These are phyloP conservation scores for Pelargonium nanum DNA, from an alignment of 345 rosid genomes.

Conservation along the genomic window DNA sequence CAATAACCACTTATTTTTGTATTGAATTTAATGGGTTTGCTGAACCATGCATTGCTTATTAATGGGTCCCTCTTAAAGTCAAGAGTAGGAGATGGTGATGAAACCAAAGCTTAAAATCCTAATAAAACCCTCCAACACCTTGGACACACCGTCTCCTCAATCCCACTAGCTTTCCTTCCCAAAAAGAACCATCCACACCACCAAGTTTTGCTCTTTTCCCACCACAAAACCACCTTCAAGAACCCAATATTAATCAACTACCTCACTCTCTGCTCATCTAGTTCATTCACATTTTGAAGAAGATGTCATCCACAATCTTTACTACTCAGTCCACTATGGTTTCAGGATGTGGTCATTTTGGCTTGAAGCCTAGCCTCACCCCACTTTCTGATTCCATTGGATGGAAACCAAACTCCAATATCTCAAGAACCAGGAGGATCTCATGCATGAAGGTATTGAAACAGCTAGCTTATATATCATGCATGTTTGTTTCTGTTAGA, in stretches of 20 bases:
- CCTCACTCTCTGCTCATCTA: neutral
- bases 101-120: constrained; percentile 15
- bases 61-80: too few relatives aligned
- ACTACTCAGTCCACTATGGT: constrained; percentile 25
- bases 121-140: constrained; percentile 11
- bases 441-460: constrained; percentile 51
- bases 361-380: constrained; percentile 28
- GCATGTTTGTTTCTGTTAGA: neutral
- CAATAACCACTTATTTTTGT: too few relatives aligned
- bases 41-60: too few relatives aligned
- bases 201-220: constrained; percentile 19
- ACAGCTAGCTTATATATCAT: neutral
- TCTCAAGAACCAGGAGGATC: constrained; percentile 42
- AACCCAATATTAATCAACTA: neutral
- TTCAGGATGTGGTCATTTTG: constrained; percentile 19
- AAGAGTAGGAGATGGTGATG: constrained; percentile 12
- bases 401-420: constrained; percentile 40
- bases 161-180: neutral
- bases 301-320: constrained; percentile 41
- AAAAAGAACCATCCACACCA: constrained; percentile 9
- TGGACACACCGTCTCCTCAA: constrained; percentile 1
- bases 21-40: too few relatives aligned
- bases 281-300: constrained; percentile 1
- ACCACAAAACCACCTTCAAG: constrained; percentile 7
- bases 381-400: constrained; percentile 22